Percentiles rank a stretch among this genome's conserved stretches.
Evolutionary conservation across 768 basidiomycete genomes (phyloP).

Genomic region (Lactifluus volemus): DNA sequence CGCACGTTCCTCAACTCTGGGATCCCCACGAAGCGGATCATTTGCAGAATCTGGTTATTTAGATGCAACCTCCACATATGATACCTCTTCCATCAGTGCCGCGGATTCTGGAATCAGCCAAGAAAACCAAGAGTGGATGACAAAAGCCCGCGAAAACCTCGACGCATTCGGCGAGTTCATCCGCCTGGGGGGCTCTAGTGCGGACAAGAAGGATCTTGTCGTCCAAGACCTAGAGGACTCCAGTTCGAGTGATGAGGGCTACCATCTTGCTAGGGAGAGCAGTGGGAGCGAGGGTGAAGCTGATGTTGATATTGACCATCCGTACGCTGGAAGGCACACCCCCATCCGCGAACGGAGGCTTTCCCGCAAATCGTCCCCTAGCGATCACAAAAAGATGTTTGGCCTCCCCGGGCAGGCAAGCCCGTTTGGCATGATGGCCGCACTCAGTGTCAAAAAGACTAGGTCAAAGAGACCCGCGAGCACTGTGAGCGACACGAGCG

Average conservation of each 20-base stretch:
- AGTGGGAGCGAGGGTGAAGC: constrained; percentile 26
- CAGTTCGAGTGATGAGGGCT: constrained; percentile 34
- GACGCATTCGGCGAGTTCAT: constrained; percentile 62
- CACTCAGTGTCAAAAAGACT: constrained; percentile 41
- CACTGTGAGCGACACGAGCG: constrained; percentile 21
- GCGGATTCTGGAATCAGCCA: constrained; percentile 28
- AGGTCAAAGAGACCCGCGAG: constrained; percentile 19
- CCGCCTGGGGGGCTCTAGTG: constrained; percentile 47
- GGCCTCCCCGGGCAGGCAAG: constrained; percentile 52
- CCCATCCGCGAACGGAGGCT: constrained; percentile 19
- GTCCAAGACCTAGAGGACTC: constrained; percentile 18
- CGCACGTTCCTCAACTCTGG: constrained; percentile 14
- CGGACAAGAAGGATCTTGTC: constrained; percentile 38
- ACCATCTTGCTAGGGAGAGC: constrained; percentile 25
- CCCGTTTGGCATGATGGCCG: constrained; percentile 73
- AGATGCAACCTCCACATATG: neutral
- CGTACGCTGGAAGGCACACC: constrained; percentile 30
- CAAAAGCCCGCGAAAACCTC: constrained; percentile 60
- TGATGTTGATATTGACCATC: constrained; percentile 33
- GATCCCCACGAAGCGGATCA: constrained; percentile 19
- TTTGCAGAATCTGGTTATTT: neutral
- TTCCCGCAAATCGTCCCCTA: constrained; percentile 22
- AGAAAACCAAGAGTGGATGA: constrained; percentile 70
- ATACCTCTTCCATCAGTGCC: constrained; percentile 9
- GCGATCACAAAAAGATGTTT: constrained; percentile 39